phyloP scores from a whole-genome alignment of 1,139 yeast genomes.

The Trichomonascaceae sp. region DNA sequence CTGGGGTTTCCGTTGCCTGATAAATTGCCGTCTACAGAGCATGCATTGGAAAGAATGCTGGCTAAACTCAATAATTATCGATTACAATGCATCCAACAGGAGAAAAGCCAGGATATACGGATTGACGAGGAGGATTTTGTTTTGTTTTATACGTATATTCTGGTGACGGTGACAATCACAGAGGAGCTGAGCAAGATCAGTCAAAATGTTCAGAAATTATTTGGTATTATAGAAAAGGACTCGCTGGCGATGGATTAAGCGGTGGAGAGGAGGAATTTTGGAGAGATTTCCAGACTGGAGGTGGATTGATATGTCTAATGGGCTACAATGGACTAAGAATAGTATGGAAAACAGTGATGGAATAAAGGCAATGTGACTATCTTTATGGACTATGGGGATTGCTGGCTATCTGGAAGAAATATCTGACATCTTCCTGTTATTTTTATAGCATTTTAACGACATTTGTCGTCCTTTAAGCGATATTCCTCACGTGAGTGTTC shows the following conservation, averaged over 20 bases:
- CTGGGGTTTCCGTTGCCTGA: conserved; percentile 73
- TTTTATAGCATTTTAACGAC: no score
- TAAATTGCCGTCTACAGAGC: conserved; percentile 72
- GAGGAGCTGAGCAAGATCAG: conserved; percentile 59
- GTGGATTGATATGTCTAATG: no score
- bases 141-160: conserved; percentile 62
- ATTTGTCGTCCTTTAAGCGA: no score
- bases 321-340: no score
- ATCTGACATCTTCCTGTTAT: no score
- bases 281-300: background rate
- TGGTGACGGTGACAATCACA: conserved; percentile 63
- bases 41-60: conserved; percentile 65
- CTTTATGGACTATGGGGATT: no score
- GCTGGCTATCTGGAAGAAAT: no score
- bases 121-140: conserved; percentile 60
- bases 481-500: no score
- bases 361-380: no score
- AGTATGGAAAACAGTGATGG: no score
- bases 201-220: conserved; percentile 47
- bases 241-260: background rate
- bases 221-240: conserved; percentile 49
- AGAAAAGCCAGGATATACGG: conserved; percentile 2
- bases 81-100: conserved; percentile 9
- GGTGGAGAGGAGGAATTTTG: background rate
- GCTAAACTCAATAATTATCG: conserved; percentile 44